Base-by-base conservation (phyloP, 805 yeast species). In the Brettanomyces custersianus region DNA sequence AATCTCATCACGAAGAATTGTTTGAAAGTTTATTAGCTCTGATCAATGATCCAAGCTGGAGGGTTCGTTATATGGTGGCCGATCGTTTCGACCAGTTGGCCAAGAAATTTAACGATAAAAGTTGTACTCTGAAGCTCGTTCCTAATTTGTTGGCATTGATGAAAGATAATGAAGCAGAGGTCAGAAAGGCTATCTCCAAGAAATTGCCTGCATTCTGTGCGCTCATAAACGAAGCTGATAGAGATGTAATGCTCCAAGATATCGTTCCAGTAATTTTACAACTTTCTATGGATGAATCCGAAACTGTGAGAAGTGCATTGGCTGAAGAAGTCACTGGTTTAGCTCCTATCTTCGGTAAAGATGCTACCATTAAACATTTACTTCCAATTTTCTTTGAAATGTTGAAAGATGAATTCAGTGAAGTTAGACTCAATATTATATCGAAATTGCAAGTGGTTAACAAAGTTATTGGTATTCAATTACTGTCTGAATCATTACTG, bases 31-130 rank as follows among this genome's bases (percentile, higher is more conserved):
- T 94, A 3, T 68, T 80, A 44, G 74, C 75, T 44, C 68, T 92
- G 46, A 79, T 85, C 40, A 73, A 70, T 44, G 98, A 92, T 63
- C 86, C 84, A 60, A 81, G 94, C 52, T 92, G 99, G 99, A 78
- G 98, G 60, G 97, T 92, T 39, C 79, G 98, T 52, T 92, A 90
- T 62, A 87, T 92, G 79, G 94, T 95, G 23, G 95, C 96, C n/a
- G 96, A 90, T 56, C 72, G 87, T 49, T 88, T 87, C 53, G 84
- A 79, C 47, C 65, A 68, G 43, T 71, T 92, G 41, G 85, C 94
- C 2, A 48, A 62, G 13, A 77, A 75, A 45, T 78, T 88, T 51
- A 66, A 68, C 46, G 66, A 69, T 42, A 68, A 73, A 34, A 74
- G 70, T 27, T 62, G 66, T 21, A 80, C 77, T 44, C 66, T 79